Percentiles rank a stretch among this genome's conserved stretches.
These are phyloP conservation scores for Rhinocladiella mackenziei DNA, from an alignment of 2,329 filamentous ascomycete species.

Conservation along the genomic window DNA sequence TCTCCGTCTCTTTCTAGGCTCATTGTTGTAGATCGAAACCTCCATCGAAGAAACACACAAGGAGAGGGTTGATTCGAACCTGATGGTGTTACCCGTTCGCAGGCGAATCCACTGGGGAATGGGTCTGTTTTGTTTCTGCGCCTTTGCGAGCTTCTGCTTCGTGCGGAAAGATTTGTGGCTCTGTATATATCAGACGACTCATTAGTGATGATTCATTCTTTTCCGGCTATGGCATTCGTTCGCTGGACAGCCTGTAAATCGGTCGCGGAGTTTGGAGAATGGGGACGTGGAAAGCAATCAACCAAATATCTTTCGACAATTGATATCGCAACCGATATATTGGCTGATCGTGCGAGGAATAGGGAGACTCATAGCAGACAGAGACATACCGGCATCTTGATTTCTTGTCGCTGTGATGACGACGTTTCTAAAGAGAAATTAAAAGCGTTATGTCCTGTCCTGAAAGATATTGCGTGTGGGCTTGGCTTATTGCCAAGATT, in stretches of 20 bases:
- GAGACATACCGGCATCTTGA: slow-evolving; percentile 55
- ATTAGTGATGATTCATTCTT: background rate
- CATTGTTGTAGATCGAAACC: too few relatives aligned
- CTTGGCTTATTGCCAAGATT: slow-evolving; percentile 17
- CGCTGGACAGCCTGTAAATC: too few relatives aligned
- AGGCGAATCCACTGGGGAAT: slow-evolving; percentile 99
- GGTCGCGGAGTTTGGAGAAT: too few relatives aligned
- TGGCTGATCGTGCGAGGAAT: background rate
- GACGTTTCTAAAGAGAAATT: too few relatives aligned
- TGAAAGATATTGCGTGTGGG: slow-evolving; percentile 8
- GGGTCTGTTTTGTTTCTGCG: slow-evolving; percentile 99
- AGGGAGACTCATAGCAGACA: slow-evolving; percentile 6
- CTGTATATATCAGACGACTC: slow-evolving; percentile 6
- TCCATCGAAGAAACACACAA: too few relatives aligned
- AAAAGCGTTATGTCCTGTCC: too few relatives aligned
- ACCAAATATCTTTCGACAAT: background rate
- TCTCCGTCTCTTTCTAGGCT: too few relatives aligned
- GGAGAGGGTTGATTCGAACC: slow-evolving; percentile 59
- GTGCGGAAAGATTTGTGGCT: slow-evolving; percentile 97
- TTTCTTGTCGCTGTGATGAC: slow-evolving; percentile 32
- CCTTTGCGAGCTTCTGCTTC: slow-evolving; percentile 99
- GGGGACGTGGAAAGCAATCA: background rate
- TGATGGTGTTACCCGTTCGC: slow-evolving; percentile 97
- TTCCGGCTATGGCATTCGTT: background rate
- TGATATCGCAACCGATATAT: background rate